Conservation (phyloP, 2,329 filamentous ascomycete genomes). For the Aspergillus terreus region DNA sequence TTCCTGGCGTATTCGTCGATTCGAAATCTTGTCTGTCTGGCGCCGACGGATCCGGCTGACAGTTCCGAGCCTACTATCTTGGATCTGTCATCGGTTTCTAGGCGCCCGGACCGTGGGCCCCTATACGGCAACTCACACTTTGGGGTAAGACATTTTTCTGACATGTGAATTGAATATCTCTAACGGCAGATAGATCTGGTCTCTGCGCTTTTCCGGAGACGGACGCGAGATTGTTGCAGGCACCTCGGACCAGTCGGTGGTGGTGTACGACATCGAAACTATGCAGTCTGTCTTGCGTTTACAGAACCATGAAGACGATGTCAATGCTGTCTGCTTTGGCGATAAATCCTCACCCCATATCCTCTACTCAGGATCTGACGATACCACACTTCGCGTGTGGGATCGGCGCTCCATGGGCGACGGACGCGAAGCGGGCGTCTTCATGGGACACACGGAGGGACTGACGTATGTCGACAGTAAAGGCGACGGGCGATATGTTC, state of each 20-base stretch:
- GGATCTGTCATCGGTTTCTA: slow-evolving; percentile 60
- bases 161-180: neutral
- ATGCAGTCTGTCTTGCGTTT: slow-evolving; percentile 71
- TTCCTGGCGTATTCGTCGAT: slow-evolving; percentile 92
- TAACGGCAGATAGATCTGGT: slow-evolving; percentile 64
- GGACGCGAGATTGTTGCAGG: slow-evolving; percentile 88
- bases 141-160: slow-evolving; percentile 34
- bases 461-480: slow-evolving; percentile 72
- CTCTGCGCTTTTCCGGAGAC: slow-evolving; percentile 86
- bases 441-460: slow-evolving; percentile 63
- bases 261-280: slow-evolving; percentile 89
- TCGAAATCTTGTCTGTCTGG: slow-evolving; percentile 75
- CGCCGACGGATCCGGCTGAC: slow-evolving; percentile 80
- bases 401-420: slow-evolving; percentile 70
- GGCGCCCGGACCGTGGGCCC: slow-evolving; percentile 32
- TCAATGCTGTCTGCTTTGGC: slow-evolving; percentile 95
- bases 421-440: slow-evolving; percentile 60
- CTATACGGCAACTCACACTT: slow-evolving; percentile 36
- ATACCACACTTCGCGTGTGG: slow-evolving; percentile 93
- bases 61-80: slow-evolving; percentile 73
- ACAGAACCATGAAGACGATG: slow-evolving; percentile 76
- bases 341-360: slow-evolving; percentile 87
- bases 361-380: slow-evolving; percentile 92
- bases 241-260: slow-evolving; percentile 71
- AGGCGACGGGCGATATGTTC: slow-evolving; percentile 81